Base-by-base conservation (phyloP, 75 land plant genomes). In the Selaginella moellendorffii region DNA sequence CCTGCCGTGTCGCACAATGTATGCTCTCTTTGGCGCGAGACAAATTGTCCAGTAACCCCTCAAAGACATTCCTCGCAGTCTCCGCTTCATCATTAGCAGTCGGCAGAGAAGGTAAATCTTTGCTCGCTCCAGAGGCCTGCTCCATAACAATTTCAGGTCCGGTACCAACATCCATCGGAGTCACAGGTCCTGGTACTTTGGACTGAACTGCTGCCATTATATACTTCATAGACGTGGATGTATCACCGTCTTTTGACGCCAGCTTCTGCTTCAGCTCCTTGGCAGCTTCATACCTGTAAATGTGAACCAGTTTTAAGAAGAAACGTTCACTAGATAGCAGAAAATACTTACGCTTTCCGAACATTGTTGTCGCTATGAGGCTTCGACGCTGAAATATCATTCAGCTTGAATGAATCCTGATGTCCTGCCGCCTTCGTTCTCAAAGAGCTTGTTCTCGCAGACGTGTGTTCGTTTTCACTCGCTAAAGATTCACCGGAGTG, bases 1-100 rank as follows among this genome's bases (percentile, higher is more conserved):
- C 97, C 63, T 82, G 88, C 21, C 97, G 91, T 2, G 99, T 84
- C 68, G 99, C 97, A 52, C 99, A 88, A 0, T 84, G 88, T 36
- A 95, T 95, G 65, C 99, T 95, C 54, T 95, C 99, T 69, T 90
- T 95, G 1, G 99, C 90, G 56, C 99, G 83, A 20, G 99, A 95
- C 52, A 95, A 21, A 96, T 90, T 95, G 68, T 95, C 97, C 61
- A 95, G 77, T 90, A 90, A 89, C 26, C 99, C 99, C 64, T 86
- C 97, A 70, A 95, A 86, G 24, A 96, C 78, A 66, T 95, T 91
- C 54, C 96, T 82, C 21, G 91, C 91, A 73, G 89, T 88, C 69
- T 83, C 81, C 22, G 88, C 97, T 75, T 95, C 99, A 54, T 91
- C 86, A 52, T 84, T 84, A n/a, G n/a, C n/a, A n/a, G n/a, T n/a